Percentiles rank a stretch among this genome's conserved stretches.
These are phyloP conservation scores for Kokia cookei DNA, from an alignment of 441 rosid species.

Conservation along the genomic window DNA sequence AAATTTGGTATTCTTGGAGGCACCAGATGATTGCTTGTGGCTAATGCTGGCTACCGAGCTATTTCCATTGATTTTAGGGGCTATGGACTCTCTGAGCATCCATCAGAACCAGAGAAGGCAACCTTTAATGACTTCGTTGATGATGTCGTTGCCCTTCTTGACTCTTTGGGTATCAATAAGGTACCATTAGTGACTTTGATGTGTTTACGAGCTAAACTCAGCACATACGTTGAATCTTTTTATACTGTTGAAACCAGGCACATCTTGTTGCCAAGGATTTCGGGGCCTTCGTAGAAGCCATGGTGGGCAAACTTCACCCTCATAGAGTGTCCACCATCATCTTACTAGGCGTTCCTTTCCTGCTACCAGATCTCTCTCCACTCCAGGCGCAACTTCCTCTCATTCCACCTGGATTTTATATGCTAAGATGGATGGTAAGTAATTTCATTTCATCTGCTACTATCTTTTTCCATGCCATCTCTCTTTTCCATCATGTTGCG, in stretches of 20 bases:
- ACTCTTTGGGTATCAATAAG: constrained; percentile 22
- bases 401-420: constrained; percentile 34
- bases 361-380: constrained; percentile 7
- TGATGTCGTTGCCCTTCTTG: constrained; percentile 29
- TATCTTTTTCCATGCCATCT: no score
- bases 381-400: neutral
- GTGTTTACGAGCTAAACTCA: neutral
- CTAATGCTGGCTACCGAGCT: constrained; percentile 32
- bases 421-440: constrained; percentile 30
- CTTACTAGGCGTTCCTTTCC: constrained; percentile 34
- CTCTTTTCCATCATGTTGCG: neutral
- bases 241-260: constrained; percentile 11
- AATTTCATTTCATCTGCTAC: neutral
- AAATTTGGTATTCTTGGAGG: constrained; percentile 53
- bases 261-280: constrained; percentile 34
- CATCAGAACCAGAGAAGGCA: constrained; percentile 25
- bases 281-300: constrained; percentile 20
- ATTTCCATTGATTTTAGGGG: constrained; percentile 45
- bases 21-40: constrained; percentile 39
- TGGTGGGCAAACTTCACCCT: neutral
- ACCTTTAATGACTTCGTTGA: constrained; percentile 31
- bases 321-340: constrained; percentile 5
- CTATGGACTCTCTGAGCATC: constrained; percentile 37
- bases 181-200: constrained; percentile 4
- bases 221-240: neutral